phyloP scores from a whole-genome alignment of 768 basidiomycete genomes.

The Tricholoma hemisulphureum region DNA sequence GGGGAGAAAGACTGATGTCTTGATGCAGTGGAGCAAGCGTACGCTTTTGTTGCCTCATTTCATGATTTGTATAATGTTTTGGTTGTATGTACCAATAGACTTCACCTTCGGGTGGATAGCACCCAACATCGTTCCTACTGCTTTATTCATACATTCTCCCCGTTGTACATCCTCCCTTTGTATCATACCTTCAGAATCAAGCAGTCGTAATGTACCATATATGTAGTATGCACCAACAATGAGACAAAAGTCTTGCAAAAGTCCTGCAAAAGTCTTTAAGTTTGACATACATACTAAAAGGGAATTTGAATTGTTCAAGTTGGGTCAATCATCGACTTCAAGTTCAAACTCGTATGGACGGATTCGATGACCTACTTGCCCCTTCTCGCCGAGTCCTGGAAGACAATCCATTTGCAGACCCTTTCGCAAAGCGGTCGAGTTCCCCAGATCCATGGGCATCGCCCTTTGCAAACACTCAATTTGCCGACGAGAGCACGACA shows the following conservation, averaged over 20 bases:
- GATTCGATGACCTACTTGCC: constrained; percentile 73
- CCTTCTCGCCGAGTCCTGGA: constrained; percentile 62
- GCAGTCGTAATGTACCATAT: neutral
- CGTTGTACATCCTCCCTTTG: neutral
- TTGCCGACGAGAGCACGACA: constrained; percentile 24
- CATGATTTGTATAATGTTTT: neutral
- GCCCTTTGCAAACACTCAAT: constrained; percentile 41
- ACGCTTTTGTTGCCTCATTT: neutral
- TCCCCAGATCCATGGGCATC: constrained; percentile 80
- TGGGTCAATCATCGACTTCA: neutral
- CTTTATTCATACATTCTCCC: neutral
- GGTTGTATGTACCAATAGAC: neutral
- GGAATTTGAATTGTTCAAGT: no score
- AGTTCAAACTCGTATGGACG: constrained; percentile 49
- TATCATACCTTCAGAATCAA: neutral
- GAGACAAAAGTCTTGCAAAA: no score
- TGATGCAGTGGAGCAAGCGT: constrained; percentile 25
- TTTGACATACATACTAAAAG: no score
- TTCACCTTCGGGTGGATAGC: neutral
- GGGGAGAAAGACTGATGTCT: constrained; percentile 78
- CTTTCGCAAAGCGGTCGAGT: constrained; percentile 62
- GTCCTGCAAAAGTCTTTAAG: no score
- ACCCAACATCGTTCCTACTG: neutral
- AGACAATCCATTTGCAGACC: constrained; percentile 74
- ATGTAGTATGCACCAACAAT: no score